These are phyloP conservation scores for Berkeleyomyces rouxiae DNA, from an alignment of 2,329 filamentous ascomycete genomes.

Conservation along the genomic window DNA sequence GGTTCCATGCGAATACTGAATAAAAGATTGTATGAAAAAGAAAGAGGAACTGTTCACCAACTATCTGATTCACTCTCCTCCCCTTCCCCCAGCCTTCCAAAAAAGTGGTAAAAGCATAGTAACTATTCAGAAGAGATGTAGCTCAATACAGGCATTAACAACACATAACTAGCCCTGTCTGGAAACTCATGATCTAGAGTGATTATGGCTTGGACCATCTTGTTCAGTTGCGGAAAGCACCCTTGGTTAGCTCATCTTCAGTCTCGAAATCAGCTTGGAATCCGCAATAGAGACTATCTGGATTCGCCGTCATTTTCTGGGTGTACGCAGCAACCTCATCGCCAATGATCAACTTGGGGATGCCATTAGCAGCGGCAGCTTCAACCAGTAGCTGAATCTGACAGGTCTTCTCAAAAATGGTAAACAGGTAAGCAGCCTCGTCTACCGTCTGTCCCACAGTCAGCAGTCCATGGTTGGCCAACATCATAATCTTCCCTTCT, in stretches of 20 bases:
- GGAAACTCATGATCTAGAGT: background rate
- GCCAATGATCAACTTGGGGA: constrained; percentile 23
- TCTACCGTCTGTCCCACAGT: constrained; percentile 53
- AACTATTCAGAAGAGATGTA: no score
- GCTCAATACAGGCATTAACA: background rate
- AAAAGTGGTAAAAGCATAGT: no score
- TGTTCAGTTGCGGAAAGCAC: constrained; percentile 13
- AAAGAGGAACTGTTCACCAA: no score
- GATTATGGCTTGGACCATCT: background rate
- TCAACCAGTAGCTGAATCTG: constrained; percentile 50
- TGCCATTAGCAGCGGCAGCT: constrained; percentile 29
- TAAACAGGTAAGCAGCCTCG: constrained; percentile 54
- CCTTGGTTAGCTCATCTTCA: constrained; percentile 13
- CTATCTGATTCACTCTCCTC: no score
- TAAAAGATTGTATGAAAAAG: no score
- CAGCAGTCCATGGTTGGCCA: constrained; percentile 54
- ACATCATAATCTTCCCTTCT: constrained; percentile 40
- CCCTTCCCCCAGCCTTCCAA: no score
- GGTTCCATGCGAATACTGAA: no score
- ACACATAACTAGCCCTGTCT: background rate
- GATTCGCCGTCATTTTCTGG: constrained; percentile 17
- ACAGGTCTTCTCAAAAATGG: constrained; percentile 49
- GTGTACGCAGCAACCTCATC: constrained; percentile 26
- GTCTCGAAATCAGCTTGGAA: constrained; percentile 15
- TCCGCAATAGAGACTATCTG: constrained; percentile 15